Evolutionary conservation across 306 rosid species (phyloP).

Genomic region (Begonia masoniana): DNA sequence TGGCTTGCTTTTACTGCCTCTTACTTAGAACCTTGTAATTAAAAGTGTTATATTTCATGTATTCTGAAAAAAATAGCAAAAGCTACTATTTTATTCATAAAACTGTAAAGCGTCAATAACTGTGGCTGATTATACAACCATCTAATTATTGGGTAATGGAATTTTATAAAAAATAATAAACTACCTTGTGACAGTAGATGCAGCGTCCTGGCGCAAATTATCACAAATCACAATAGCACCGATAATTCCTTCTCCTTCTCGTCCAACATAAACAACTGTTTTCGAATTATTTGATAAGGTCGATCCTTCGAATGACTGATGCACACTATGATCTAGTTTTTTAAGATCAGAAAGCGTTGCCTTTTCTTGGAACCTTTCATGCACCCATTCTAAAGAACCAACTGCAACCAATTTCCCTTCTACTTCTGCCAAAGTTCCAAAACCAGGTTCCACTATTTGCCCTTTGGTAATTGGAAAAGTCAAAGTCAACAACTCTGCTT

Average conservation of each 20-base stretch:
- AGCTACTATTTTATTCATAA: background rate
- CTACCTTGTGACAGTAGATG: conserved; percentile 60
- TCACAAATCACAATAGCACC: conserved; percentile 87
- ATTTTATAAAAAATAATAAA: background rate
- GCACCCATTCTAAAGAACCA: conserved; percentile 76
- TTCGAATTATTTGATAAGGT: conserved; percentile 52
- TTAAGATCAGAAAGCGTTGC: conserved; percentile 27
- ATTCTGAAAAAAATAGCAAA: too few species aligned
- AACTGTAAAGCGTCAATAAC: too few species aligned
- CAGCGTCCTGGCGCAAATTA: conserved; percentile 71
- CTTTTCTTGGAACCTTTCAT: conserved; percentile 43
- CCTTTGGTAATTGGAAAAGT: conserved; percentile 55
- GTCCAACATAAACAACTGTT: conserved; percentile 85
- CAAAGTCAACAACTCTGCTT: conserved; percentile 72
- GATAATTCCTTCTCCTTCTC: conserved; percentile 88
- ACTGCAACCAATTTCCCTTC: conserved; percentile 79
- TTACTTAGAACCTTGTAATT: too few species aligned
- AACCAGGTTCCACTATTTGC: conserved; percentile 85
- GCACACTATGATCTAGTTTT: conserved; percentile 41
- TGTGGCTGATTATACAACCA: too few species aligned
- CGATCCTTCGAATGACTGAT: conserved; percentile 30
- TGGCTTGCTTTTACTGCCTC: too few species aligned
- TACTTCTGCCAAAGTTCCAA: conserved; percentile 81
- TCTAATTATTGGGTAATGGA: too few species aligned
- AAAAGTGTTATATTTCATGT: too few species aligned